Conservation (phyloP, 345 rosid genomes). For the Salix suchowensis region DNA sequence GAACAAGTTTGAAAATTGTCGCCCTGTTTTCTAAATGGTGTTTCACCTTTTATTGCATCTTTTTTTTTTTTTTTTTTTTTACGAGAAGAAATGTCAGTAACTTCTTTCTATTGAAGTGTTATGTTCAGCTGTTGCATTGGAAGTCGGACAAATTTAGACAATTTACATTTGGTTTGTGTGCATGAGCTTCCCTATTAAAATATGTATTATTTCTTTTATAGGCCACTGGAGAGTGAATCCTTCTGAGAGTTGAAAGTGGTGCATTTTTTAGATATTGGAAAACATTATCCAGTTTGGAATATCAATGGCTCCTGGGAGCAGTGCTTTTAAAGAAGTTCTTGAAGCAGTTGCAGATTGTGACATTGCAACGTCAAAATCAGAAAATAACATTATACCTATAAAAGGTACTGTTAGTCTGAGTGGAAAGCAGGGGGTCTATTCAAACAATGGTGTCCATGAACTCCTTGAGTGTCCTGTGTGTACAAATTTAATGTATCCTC, state of each 20-base stretch:
- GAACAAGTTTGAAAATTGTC: background rate
- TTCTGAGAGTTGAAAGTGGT: background rate
- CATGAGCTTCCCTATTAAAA: background rate
- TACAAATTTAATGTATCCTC: slow-evolving; percentile 33
- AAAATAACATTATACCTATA: slow-evolving; percentile 12
- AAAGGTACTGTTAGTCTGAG: slow-evolving; percentile 26
- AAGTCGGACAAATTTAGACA: background rate
- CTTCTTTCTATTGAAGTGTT: background rate
- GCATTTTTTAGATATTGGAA: background rate
- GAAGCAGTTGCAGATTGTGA: slow-evolving; percentile 30
- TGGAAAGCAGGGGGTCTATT: slow-evolving; percentile 33
- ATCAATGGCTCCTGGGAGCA: slow-evolving; percentile 49
- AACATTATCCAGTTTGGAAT: slow-evolving; percentile 6
- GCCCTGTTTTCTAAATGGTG: background rate
- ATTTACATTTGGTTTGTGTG: background rate
- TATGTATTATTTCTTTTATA: background rate
- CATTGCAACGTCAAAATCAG: slow-evolving; percentile 19
- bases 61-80: too few species aligned
- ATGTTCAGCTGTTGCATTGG: background rate
- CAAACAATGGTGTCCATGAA: slow-evolving; percentile 36
- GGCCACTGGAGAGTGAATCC: slow-evolving; percentile 13
- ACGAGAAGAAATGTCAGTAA: background rate
- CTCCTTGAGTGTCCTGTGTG: slow-evolving; percentile 34
- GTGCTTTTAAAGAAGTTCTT: slow-evolving; percentile 40
- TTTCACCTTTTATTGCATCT: background rate